Evolutionary conservation across 495 filamentous ascomycete genomes (phyloP).

Genomic region (Aspergillus conjunctus): DNA sequence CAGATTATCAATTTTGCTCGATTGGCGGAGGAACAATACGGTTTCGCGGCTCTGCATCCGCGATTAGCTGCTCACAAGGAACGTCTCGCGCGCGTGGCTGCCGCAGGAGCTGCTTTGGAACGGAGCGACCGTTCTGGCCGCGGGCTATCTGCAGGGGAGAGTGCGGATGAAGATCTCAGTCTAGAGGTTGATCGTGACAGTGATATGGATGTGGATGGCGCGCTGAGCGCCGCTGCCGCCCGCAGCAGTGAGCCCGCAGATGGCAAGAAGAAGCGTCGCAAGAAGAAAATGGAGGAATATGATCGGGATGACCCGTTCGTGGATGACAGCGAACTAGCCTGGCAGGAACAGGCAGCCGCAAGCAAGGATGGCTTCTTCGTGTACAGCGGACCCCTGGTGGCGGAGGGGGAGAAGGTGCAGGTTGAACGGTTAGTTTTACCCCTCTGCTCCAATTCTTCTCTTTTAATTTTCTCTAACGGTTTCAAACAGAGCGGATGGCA

Average conservation of each 20-base stretch:
- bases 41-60: constrained; percentile 90
- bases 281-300: constrained; percentile 92
- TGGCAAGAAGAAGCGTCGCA: constrained; percentile 66
- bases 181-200: constrained; percentile 49
- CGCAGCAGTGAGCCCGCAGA: constrained; percentile 56
- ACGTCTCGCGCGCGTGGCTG: constrained; percentile 78
- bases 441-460: constrained; percentile 5
- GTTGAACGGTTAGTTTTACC: constrained; percentile 63
- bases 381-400: constrained; percentile 81
- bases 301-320: constrained; percentile 97
- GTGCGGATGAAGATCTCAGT: constrained; percentile 57
- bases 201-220: constrained; percentile 72
- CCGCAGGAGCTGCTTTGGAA: constrained; percentile 79
- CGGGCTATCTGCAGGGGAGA: constrained; percentile 66
- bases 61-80: constrained; percentile 82
- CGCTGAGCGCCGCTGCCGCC: constrained; percentile 62
- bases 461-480: constrained; percentile 31
- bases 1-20: constrained; percentile 95
- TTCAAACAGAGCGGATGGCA: constrained; percentile 66
- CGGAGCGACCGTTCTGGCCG: constrained; percentile 54
- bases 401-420: constrained; percentile 85
- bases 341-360: constrained; percentile 93
- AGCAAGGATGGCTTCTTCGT: constrained; percentile 92
- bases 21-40: constrained; percentile 89
- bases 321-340: constrained; percentile 92